Percentiles rank a stretch among this genome's conserved stretches.
These are phyloP conservation scores for Physcia stellaris DNA, from an alignment of 495 filamentous ascomycete species.

Conservation along the genomic window DNA sequence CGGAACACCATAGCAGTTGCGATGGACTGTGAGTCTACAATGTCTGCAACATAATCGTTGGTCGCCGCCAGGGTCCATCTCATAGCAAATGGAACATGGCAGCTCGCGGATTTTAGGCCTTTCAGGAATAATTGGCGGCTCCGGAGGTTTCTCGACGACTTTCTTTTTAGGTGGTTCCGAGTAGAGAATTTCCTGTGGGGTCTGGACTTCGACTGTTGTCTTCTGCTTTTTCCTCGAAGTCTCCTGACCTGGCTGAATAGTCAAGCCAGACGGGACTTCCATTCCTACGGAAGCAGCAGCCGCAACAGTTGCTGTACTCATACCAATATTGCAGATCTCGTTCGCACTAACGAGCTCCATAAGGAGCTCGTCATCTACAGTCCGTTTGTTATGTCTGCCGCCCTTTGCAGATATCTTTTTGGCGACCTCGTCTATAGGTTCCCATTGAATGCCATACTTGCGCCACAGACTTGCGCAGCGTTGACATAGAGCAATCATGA, in stretches of 20 bases:
- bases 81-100: constrained; percentile 73
- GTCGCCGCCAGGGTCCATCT: constrained; percentile 56
- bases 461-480: constrained; percentile 88
- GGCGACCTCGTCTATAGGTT: constrained; percentile 82
- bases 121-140: constrained; percentile 51
- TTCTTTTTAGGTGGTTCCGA: constrained; percentile 46
- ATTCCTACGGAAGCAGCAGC: constrained; percentile 32
- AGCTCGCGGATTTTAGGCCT: constrained; percentile 61
- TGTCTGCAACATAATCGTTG: constrained; percentile 65
- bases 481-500: constrained; percentile 73
- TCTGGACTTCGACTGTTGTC: constrained; percentile 23
- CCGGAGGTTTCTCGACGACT: constrained; percentile 44
- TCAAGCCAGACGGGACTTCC: constrained; percentile 26
- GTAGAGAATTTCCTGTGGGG: constrained; percentile 33
- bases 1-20: constrained; percentile 76
- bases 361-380: constrained; percentile 81
- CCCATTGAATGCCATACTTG: constrained; percentile 89
- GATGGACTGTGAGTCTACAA: constrained; percentile 87
- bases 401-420: constrained; percentile 78
- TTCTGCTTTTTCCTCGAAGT: constrained; percentile 50
- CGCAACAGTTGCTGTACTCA: constrained; percentile 31
- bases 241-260: constrained; percentile 30
- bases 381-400: constrained; percentile 74
- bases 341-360: constrained; percentile 56
- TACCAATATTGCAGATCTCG: constrained; percentile 32